Conservation (phyloP, 2,329 filamentous ascomycete genomes). For the Anthostomella pinea region DNA sequence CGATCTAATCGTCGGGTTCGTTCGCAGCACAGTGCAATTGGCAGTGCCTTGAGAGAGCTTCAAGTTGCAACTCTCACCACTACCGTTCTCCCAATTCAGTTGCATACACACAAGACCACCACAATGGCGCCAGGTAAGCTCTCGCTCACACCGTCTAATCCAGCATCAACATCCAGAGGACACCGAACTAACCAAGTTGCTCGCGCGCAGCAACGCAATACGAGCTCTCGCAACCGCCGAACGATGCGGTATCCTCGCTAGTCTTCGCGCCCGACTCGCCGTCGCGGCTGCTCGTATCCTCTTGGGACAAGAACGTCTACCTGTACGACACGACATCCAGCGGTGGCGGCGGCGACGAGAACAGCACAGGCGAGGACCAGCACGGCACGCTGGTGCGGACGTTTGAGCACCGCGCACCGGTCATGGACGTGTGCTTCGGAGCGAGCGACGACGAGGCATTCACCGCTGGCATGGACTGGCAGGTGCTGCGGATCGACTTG, state of each 20-base stretch:
- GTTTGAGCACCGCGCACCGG: slow-evolving; percentile 78
- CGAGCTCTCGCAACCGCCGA: slow-evolving; percentile 77
- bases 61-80: too few species aligned
- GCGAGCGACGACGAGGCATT: slow-evolving; percentile 79
- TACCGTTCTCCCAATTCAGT: background rate
- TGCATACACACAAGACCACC: background rate
- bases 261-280: slow-evolving; percentile 78
- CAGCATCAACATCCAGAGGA: background rate
- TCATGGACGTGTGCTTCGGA: slow-evolving; percentile 90
- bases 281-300: slow-evolving; percentile 79
- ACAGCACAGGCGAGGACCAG: slow-evolving; percentile 43
- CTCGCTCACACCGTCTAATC: background rate
- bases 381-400: slow-evolving; percentile 64
- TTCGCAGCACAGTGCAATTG: background rate
- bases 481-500: slow-evolving; percentile 74
- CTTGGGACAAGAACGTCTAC: slow-evolving; percentile 92
- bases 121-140: slow-evolving; percentile 28
- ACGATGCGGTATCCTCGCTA: slow-evolving; percentile 82
- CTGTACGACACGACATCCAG: slow-evolving; percentile 89
- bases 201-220: slow-evolving; percentile 64
- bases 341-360: too few species aligned
- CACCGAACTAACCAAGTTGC: slow-evolving; percentile 18
- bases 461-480: slow-evolving; percentile 81
- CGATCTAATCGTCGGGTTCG: too few species aligned
- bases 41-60: background rate